Conservation (phyloP, 1,284 basidiomycete genomes). For the Ganoderma meredithae region DNA sequence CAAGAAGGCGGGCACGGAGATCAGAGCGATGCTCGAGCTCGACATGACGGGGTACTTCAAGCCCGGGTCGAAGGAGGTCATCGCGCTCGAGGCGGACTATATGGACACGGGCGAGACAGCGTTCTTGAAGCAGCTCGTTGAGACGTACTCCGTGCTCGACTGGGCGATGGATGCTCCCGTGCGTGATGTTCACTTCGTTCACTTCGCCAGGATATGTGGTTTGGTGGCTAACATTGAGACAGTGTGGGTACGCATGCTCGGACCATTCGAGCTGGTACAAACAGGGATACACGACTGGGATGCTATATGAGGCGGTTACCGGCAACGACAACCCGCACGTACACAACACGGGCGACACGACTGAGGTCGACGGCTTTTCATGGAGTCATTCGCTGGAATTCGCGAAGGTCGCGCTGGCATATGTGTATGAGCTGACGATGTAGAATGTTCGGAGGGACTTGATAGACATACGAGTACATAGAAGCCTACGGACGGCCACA, state of each 20-base stretch:
- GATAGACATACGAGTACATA: background rate
- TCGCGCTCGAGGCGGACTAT: conserved; percentile 72
- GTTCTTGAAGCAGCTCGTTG: conserved; percentile 49
- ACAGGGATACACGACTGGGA: conserved; percentile 51
- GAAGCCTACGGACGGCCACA: too few species aligned
- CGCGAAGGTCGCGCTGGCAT: conserved; percentile 62
- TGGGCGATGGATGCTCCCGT: conserved; percentile 51
- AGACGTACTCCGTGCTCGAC: conserved; percentile 47
- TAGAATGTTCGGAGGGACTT: conserved; percentile 1
- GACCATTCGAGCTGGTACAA: conserved; percentile 56
- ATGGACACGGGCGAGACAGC: conserved; percentile 53
- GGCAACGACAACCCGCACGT: conserved; percentile 57
- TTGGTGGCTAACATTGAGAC: conserved; percentile 20
- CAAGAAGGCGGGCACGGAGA: conserved; percentile 51
- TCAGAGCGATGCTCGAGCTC: conserved; percentile 55
- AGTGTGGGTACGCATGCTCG: conserved; percentile 54
- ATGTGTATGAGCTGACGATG: conserved; percentile 49
- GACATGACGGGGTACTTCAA: conserved; percentile 70
- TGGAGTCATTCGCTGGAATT: conserved; percentile 60
- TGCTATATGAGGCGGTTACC: conserved; percentile 52
- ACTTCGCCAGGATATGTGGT: too few species aligned
- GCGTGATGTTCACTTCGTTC: conserved; percentile 43
- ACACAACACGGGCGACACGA: conserved; percentile 53
- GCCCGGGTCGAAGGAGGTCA: conserved; percentile 61
- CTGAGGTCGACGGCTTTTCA: conserved; percentile 56